A percentile compares a stretch with the other conserved stretches of the same genome.
These are phyloP conservation scores for Allium fistulosum DNA, from an alignment of 106 monocot species.

Conservation along the genomic window DNA sequence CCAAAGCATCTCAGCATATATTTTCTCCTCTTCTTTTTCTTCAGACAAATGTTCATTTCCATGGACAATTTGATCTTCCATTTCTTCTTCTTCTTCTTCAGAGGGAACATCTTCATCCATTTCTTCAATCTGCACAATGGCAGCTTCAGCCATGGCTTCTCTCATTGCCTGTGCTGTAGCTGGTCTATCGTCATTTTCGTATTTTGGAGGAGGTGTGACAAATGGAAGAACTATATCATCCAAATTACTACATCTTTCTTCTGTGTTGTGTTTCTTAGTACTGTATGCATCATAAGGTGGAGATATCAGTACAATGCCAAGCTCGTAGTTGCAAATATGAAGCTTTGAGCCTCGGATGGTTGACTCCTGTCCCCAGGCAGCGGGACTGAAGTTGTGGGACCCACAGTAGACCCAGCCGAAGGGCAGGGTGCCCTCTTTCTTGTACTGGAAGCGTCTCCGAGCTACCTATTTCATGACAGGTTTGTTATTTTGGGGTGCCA, in stretches of 20 bases:
- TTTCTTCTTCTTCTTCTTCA: constrained; percentile 9
- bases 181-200: constrained; percentile 44
- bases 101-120: constrained; percentile 27
- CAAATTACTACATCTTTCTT: constrained; percentile 4
- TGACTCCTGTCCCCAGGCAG: constrained; percentile 68
- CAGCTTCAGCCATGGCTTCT: constrained; percentile 41
- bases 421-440: constrained; percentile 12
- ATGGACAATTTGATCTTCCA: constrained; percentile 29
- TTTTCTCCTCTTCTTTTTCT: constrained; percentile 76
- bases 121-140: constrained; percentile 17
- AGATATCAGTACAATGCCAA: constrained; percentile 53
- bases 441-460: constrained; percentile 55
- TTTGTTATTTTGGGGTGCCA: too few relatives aligned
- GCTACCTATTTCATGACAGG: constrained; percentile 31
- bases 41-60: constrained; percentile 19
- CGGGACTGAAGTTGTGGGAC: constrained; percentile 93
- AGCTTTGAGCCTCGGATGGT: constrained; percentile 18
- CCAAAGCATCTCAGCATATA: constrained; percentile 94
- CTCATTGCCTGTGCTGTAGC: constrained; percentile 73
- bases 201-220: constrained; percentile 68
- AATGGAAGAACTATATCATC: constrained; percentile 66
- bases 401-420: constrained; percentile 91
- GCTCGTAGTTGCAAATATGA: constrained; percentile 88
- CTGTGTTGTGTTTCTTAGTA: background rate
- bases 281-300: constrained; percentile 21